Conservation (phyloP, 345 rosid genomes). For the Eucalyptus dawsonii region DNA sequence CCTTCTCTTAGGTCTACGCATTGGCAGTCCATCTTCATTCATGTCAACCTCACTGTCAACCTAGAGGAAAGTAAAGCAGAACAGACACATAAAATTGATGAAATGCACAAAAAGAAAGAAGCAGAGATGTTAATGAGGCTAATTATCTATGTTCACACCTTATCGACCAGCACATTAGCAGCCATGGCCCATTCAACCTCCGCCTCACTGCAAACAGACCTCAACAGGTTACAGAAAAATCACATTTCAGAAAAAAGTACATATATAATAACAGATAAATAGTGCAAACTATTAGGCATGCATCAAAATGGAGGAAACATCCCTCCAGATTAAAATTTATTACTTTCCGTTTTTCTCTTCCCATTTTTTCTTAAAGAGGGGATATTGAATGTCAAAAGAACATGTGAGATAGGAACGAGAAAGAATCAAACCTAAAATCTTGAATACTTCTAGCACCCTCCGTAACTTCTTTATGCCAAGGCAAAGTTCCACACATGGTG, state of each 20-base stretch:
- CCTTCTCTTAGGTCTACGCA: slow-evolving; percentile 63
- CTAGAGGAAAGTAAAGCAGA: slow-evolving; percentile 7
- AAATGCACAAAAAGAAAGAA: background rate
- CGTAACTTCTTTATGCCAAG: slow-evolving; percentile 62
- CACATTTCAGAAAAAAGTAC: background rate
- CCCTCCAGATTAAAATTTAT: background rate
- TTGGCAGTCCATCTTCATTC: slow-evolving; percentile 30
- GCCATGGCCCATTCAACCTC: slow-evolving; percentile 67
- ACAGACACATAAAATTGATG: background rate
- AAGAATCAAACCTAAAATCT: slow-evolving; percentile 39
- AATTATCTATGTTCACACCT: slow-evolving; percentile 27
- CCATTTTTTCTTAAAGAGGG: background rate
- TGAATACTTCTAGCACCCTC: slow-evolving; percentile 30
- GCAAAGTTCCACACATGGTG: slow-evolving; percentile 28
- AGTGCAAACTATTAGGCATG: background rate
- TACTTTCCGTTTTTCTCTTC: background rate
- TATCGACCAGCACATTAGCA: slow-evolving; percentile 53
- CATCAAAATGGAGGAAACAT: background rate
- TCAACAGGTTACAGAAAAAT: background rate
- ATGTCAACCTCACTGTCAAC: slow-evolving; percentile 43
- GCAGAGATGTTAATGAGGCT: background rate
- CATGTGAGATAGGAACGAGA: background rate
- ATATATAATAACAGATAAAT: background rate
- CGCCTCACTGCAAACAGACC: slow-evolving; percentile 37
- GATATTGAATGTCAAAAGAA: background rate